Evolutionary conservation across 352 stramenopile species (phyloP).

Genomic region (Pythium insidiosum): DNA sequence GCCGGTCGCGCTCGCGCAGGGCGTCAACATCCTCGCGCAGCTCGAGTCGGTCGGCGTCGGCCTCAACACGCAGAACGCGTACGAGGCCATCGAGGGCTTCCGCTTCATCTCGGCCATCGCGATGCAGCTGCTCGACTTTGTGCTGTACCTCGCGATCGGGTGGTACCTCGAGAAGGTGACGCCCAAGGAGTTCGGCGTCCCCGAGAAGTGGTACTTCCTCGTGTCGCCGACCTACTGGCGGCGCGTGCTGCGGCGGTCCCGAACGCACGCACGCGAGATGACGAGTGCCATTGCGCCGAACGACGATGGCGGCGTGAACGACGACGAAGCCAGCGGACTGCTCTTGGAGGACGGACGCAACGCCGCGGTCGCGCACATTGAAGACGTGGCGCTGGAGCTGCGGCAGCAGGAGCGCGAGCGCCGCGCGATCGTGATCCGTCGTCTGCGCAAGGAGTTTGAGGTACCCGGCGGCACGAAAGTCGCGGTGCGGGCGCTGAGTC

Average conservation of each 20-base stretch:
- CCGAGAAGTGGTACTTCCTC: conserved; percentile 88
- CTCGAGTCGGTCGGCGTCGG: conserved; percentile 47
- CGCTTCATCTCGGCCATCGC: conserved; percentile 47
- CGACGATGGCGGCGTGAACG: not conserved
- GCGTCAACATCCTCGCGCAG: conserved; percentile 48
- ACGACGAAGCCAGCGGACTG: conserved; percentile 45
- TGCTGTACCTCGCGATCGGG: conserved; percentile 81
- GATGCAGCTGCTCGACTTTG: conserved; percentile 87
- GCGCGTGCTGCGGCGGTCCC: conserved; percentile 6
- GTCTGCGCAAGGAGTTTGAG: conserved; percentile 72
- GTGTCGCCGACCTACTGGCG: conserved; percentile 67
- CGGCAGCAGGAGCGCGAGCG: conserved; percentile 41
- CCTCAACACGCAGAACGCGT: conserved; percentile 25
- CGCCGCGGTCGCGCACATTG: conserved; percentile 8
- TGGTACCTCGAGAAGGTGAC: conserved; percentile 90
- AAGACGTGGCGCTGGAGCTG: conserved; percentile 27
- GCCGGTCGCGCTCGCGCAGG: conserved; percentile 66
- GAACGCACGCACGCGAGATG: too few species aligned
- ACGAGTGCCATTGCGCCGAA: not conserved
- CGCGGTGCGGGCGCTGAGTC: conserved; percentile 79
- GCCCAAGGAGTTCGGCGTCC: conserved; percentile 89
- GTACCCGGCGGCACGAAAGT: conserved; percentile 57
- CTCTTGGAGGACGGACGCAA: conserved; percentile 26
- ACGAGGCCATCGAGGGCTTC: conserved; percentile 35
- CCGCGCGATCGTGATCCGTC: conserved; percentile 45